These are phyloP conservation scores for Ustilago bromivora DNA, from an alignment of 1,284 basidiomycete genomes.

Conservation along the genomic window DNA sequence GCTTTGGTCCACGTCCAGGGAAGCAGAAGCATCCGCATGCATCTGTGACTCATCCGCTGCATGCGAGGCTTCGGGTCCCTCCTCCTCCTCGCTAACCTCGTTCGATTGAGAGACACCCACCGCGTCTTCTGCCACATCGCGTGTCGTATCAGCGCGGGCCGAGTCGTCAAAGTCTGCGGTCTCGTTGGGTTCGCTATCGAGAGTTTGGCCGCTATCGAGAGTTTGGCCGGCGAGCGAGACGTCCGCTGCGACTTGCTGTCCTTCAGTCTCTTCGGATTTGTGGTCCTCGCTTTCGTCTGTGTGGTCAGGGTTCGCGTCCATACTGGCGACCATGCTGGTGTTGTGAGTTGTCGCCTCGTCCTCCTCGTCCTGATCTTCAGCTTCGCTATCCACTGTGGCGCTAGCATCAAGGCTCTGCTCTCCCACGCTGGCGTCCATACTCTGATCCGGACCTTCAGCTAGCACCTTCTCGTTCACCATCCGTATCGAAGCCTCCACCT, in stretches of 20 bases:
- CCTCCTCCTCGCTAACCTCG: neutral
- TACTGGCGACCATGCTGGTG: neutral
- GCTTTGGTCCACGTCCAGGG: neutral
- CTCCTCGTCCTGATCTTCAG: neutral
- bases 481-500: neutral
- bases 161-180: neutral
- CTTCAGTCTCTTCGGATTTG: neutral
- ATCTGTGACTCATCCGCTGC: neutral
- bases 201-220: neutral
- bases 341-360: neutral
- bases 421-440: neutral
- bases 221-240: neutral
- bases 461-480: neutral
- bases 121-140: neutral
- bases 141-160: neutral
- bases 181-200: neutral
- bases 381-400: neutral
- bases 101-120: neutral
- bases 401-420: slow-evolving; percentile 15
- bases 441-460: neutral
- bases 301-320: neutral
- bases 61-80: neutral
- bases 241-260: neutral
- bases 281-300: slow-evolving; percentile 8
- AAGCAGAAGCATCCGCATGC: neutral